Evolutionary conservation across 1,284 basidiomycete species (phyloP), one percentile per base, ranked within the genome.

Genomic region (Cryptococcus sp.): DNA sequence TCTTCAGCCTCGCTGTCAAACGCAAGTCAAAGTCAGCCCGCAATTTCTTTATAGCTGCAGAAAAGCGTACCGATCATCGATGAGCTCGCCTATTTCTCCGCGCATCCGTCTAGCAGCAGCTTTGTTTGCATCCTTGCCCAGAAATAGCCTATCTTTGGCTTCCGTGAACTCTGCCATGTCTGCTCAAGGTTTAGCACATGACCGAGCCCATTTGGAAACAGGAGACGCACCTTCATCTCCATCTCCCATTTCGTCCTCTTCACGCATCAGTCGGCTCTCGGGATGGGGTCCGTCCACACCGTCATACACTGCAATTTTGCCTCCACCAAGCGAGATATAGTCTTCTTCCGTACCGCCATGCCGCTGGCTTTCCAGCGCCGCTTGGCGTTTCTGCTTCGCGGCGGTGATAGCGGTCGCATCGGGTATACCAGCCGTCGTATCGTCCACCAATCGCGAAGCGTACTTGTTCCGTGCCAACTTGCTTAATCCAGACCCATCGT

Each of bases 181-280:
- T 92, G 65, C 30, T 19, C 41, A 56, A 23, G 56, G 8, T 5
- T 16, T 16, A 39, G 7, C 16, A 35, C 35, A 23, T 42, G 30
- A 52, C 54, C 17, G 13, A 45, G 17, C 7, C 42, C 4, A 48
- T 23, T 6, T 15, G 27, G 10, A 16, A 5, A 13, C 15, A 10
- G 57, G 19, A 50, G n/a, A 73, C 85, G 59, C 64, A 91, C 91
- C 91, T 68, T 96, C 93, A 56, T 95, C 93, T 0, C 89, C 93
- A 68, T 96, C 92, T 0, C 92, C 93, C 2, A 91, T 76, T 67
- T 95, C 91, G 73, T 97, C 93, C 46, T 96, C 93, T 77, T 97
- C 94, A 54, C 93, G 80, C 78, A 93, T 81, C 17, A 97, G 79
- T 17, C 93, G 83, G 69, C 90, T 93, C 67, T 91, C 90, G 11